phyloP scores from a whole-genome alignment of 2,329 filamentous ascomycete genomes.

The Penicillium polonicum region DNA sequence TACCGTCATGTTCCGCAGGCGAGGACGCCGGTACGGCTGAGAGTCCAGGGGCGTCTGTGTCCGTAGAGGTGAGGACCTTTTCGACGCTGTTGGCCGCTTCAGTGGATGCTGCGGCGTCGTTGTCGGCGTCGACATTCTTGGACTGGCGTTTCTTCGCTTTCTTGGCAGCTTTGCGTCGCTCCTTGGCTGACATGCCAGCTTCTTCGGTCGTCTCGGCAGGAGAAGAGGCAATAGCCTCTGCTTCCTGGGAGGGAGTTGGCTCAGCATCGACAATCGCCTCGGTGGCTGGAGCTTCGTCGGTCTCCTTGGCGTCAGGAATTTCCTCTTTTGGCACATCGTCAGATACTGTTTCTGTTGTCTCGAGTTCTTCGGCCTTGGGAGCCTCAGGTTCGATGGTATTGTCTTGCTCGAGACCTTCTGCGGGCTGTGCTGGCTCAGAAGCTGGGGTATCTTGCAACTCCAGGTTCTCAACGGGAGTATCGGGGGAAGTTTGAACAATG shows the following conservation, averaged over 20 bases:
- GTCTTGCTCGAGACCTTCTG: neutral
- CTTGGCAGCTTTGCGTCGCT: conserved; percentile 51
- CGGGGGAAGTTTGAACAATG: neutral
- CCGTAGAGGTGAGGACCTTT: conserved; percentile 14
- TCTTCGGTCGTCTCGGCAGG: conserved; percentile 13
- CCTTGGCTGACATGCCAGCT: conserved; percentile 35
- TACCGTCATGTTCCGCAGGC: conserved; percentile 45
- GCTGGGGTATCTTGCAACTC: neutral
- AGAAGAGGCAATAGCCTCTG: neutral
- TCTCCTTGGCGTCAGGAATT: conserved; percentile 18
- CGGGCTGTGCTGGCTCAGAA: neutral
- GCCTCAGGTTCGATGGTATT: conserved; percentile 8
- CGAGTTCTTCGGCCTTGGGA: conserved; percentile 2
- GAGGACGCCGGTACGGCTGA: conserved; percentile 30
- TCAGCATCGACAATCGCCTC: conserved; percentile 7
- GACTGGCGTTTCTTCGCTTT: conserved; percentile 45
- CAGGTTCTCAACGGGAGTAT: neutral
- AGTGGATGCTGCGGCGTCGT: conserved; percentile 9
- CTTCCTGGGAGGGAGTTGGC: neutral
- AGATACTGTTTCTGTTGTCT: conserved; percentile 11
- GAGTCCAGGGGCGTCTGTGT: conserved; percentile 22
- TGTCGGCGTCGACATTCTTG: conserved; percentile 27
- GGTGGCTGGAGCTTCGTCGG: neutral
- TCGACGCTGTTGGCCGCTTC: conserved; percentile 11
- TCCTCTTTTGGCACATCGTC: conserved; percentile 9